These are phyloP conservation scores for Xylariomycetidae sp. DNA, from an alignment of 2,329 filamentous ascomycete genomes.

Conservation along the genomic window DNA sequence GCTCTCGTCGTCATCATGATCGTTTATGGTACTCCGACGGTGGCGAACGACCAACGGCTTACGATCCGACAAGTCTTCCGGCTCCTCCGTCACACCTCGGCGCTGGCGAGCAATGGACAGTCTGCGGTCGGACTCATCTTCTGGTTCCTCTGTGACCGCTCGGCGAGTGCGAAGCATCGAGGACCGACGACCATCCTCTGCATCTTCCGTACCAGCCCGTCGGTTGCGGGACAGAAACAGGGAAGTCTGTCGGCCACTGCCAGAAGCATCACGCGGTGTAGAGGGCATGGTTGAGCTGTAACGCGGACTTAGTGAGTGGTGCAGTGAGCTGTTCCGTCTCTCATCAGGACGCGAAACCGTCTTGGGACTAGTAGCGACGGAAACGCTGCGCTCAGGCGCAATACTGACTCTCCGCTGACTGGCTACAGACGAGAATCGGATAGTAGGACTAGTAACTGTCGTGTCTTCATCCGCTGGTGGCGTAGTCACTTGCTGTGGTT, in stretches of 20 bases:
- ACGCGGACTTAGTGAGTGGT: constrained; percentile 39
- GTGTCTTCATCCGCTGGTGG: constrained; percentile 22
- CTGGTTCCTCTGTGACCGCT: constrained; percentile 41
- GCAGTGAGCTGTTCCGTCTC: constrained; percentile 41
- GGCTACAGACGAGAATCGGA: constrained; percentile 32
- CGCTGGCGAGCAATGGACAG: constrained; percentile 40
- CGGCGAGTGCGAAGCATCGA: constrained; percentile 41
- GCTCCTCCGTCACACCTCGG: constrained; percentile 40
- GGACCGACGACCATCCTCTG: constrained; percentile 44
- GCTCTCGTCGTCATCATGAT: constrained; percentile 44
- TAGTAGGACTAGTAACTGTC: constrained; percentile 38
- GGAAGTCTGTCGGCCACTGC: constrained; percentile 46
- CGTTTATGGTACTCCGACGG: too few relatives aligned
- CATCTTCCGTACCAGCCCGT: constrained; percentile 44
- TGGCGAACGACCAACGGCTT: too few relatives aligned
- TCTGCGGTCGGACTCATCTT: constrained; percentile 34
- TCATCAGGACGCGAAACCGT: constrained; percentile 48
- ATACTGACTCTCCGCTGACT: constrained; percentile 32
- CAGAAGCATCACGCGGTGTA: constrained; percentile 32
- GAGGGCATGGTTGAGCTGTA: constrained; percentile 30
- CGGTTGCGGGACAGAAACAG: constrained; percentile 41
- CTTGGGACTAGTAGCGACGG: constrained; percentile 38
- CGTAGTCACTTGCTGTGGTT: constrained; percentile 24
- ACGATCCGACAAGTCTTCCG: too few relatives aligned
- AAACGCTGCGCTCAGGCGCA: constrained; percentile 32